Percentiles rank a stretch among this genome's conserved stretches.
Evolutionary conservation across 2,329 filamentous ascomycete species (phyloP).

Genomic region (Berkeleyomyces basicola): DNA sequence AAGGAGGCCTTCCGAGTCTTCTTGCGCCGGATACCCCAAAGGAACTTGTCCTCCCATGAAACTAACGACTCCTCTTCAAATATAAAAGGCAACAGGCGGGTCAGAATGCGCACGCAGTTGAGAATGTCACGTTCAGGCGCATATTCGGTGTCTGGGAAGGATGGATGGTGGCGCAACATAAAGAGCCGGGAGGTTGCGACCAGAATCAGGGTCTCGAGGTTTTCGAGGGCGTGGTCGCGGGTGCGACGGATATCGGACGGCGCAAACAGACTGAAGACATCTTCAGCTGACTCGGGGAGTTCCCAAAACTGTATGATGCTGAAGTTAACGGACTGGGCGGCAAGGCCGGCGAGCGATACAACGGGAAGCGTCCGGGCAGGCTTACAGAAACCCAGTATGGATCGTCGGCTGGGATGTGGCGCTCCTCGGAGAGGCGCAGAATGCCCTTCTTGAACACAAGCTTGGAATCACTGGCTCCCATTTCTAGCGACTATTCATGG

Average conservation of each 20-base stretch:
- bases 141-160: conserved; percentile 73
- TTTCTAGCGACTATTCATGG: conserved; percentile 23
- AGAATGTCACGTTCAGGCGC: conserved; percentile 78
- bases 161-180: conserved; percentile 69
- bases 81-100: conserved; percentile 73
- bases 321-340: not conserved
- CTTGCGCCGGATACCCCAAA: conserved; percentile 65
- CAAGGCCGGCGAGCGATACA: not conserved
- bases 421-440: conserved; percentile 86
- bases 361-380: conserved; percentile 15
- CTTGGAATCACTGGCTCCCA: conserved; percentile 98
- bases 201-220: conserved; percentile 76
- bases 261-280: conserved; percentile 92
- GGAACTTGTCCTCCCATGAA: conserved; percentile 82
- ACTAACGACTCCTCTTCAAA: conserved; percentile 77
- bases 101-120: conserved; percentile 87
- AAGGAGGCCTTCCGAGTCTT: conserved; percentile 50
- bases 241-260: conserved; percentile 76
- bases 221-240: conserved; percentile 67
- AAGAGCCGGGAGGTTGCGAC: conserved; percentile 72
- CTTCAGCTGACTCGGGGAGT: conserved; percentile 84
- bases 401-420: conserved; percentile 72
- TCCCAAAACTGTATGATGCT: conserved; percentile 74
- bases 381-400: conserved; percentile 82
- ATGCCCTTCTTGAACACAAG: conserved; percentile 97